Evolutionary conservation across 2,329 filamentous ascomycete species (phyloP), one percentile per base, ranked within the genome.

Genomic region (Stachybotrys chartarum): DNA sequence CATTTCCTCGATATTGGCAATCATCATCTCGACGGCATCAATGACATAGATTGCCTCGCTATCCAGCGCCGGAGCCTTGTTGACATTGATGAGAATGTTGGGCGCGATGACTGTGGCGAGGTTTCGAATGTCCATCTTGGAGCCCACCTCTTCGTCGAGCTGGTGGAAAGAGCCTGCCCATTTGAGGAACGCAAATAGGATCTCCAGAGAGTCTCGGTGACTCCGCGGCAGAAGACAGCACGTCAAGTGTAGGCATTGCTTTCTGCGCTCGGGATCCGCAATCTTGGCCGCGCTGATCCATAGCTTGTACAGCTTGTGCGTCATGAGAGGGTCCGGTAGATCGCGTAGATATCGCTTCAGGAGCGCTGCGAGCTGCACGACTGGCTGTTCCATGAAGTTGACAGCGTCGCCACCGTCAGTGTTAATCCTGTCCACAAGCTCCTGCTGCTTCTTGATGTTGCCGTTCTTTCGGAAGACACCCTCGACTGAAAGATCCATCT

Each of bases 381-480:
- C 92, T 56, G 87, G 92, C 69, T 97, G 91, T 60, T 89, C 86
- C 65, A 86, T 89, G 64, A 97, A 82, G 68, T 95, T 91, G 55
- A 96, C 86, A 55, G 87, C 84, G 61, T 95, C 91, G 57, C 88
- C 90, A 47, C 91, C 93, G 54, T 91, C 87, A 49, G 84, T 84
- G 70, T 99, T 94, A 60, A 99, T 91, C 63, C 86, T 79, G 55
- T 95, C 90, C 45, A 91, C 87, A 7, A 95, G 78, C 58, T 96
- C 92, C 63, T 89, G 90, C 49, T 97, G 79, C 62, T 92, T 90
- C 71, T 94, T 93, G 75, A 99, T 97, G 71, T 97, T 99, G 64
- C 94, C 94, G 66, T 97, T 99, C 80, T 99, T 99, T 63, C 94
- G 86, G 83, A 99, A 99, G 24, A 99, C 92, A 64, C 94, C 94